Conservation (phyloP, 345 rosid species). For the Camelina hispida region DNA sequence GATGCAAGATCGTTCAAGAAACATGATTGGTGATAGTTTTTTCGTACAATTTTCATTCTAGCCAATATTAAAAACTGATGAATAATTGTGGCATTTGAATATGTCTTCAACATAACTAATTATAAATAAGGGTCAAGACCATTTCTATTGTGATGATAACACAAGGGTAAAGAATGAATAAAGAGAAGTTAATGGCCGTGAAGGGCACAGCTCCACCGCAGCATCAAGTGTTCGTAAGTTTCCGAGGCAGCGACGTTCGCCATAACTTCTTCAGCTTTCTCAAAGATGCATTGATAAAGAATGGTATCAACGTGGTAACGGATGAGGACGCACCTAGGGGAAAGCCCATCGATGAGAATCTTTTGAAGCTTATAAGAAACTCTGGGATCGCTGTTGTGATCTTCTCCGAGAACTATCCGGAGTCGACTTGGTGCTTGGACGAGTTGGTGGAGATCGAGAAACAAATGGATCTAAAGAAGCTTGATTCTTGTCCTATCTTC, state of each 20-base stretch:
- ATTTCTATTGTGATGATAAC: neutral
- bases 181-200: neutral
- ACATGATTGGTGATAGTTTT: too few species aligned
- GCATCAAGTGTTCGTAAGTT: constrained; percentile 9
- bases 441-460: constrained; percentile 8
- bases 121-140: neutral
- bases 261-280: constrained; percentile 7
- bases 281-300: constrained; percentile 7
- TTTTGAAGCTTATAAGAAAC: constrained; percentile 2
- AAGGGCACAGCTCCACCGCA: neutral
- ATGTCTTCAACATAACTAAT: neutral
- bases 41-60: neutral
- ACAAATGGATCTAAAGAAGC: neutral
- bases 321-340: constrained; percentile 5
- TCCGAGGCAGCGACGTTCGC: constrained; percentile 11
- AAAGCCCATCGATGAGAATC: neutral
- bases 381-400: constrained; percentile 1
- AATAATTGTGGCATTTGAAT: neutral
- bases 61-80: neutral
- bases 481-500: constrained; percentile 18
- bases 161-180: neutral
- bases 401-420: neutral
- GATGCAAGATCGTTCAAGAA: neutral
- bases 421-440: neutral
- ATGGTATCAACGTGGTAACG: neutral